Base-by-base conservation (phyloP, 805 yeast genomes). In the Suhomyces vadensis region DNA sequence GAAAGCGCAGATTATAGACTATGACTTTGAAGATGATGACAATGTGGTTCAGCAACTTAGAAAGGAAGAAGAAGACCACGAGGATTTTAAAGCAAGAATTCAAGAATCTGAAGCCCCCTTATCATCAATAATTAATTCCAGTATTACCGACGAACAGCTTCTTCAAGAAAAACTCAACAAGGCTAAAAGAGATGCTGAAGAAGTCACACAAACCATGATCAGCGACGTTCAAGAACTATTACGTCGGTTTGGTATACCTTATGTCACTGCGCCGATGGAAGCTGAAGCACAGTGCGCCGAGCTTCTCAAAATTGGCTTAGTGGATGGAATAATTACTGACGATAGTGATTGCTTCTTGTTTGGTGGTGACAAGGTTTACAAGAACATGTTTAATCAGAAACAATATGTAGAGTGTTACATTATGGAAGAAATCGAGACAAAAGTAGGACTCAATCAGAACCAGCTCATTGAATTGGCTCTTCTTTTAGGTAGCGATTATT, bases 261-360 rank as follows among this genome's bases (percentile, higher is more conserved):
- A 81, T 53, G 77, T 94, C 7, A 87, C 96, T 0, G 97, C 99
- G 0, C 99, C 99, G 1, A 89, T 89, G 91, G 99, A 94, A 65
- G 99, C 99, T 1, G 99, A 94, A 67, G 98, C 99, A 0, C 99
- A 94, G 58, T 94, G 99, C 67, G 97, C 96, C 0, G 87, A 85
- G 51, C 65, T 94, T 5, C 63, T 81, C 31, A 58, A 64, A n/a
- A 62, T 90, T 17, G 79, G 77, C 0, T 69, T 94, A 14, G 97
- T 92, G 3, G 98, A 94, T 63, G 99, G 99, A 0, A 85, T 94
- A 5, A 83, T 94, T 19, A 94, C 99, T 0, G 99, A 94, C 65
- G 99, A 94, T 70, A 88, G 96, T 52, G 99, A 94, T 75, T 90
- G 95, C 39, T 94, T 94, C 54, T 64, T 94, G 27, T 94, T 94